phyloP scores from a whole-genome alignment of 2,329 filamentous ascomycete genomes.

The Tricladium varicosporioides region DNA sequence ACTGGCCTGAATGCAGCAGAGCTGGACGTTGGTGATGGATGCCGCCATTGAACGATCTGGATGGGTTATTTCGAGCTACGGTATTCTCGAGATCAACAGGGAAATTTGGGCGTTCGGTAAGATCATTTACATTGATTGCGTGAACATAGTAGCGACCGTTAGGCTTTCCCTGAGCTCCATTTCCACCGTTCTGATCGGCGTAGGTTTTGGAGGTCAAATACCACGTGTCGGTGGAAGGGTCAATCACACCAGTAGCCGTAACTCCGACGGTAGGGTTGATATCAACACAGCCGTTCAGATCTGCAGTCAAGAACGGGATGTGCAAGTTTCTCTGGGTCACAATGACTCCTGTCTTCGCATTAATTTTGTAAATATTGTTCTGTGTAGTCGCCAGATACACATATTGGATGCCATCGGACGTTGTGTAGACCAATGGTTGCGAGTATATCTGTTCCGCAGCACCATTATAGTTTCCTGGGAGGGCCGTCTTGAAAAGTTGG shows the following conservation, averaged over 20 bases:
- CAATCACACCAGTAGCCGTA: slow-evolving; percentile 50
- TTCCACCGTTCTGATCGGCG: slow-evolving; percentile 35
- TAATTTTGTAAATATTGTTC: slow-evolving; percentile 56
- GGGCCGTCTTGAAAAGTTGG: slow-evolving; percentile 49
- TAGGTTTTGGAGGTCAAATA: slow-evolving; percentile 52
- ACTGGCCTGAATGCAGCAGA: slow-evolving; percentile 45
- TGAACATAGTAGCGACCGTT: slow-evolving; percentile 46
- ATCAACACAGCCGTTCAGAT: slow-evolving; percentile 46
- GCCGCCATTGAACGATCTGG: slow-evolving; percentile 44
- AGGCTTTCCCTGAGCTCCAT: slow-evolving; percentile 38
- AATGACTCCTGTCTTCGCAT: slow-evolving; percentile 53
- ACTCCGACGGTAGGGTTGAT: slow-evolving; percentile 47
- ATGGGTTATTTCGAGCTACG: slow-evolving; percentile 44
- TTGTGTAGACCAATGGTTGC: slow-evolving; percentile 52
- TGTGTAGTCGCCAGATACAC: slow-evolving; percentile 56
- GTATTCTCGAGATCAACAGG: slow-evolving; percentile 43
- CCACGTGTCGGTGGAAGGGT: slow-evolving; percentile 47
- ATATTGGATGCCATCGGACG: slow-evolving; percentile 46
- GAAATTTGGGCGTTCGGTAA: slow-evolving; percentile 41
- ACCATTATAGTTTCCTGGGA: slow-evolving; percentile 52
- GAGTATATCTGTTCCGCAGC: slow-evolving; percentile 51
- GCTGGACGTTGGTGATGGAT: slow-evolving; percentile 47
- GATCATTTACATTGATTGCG: slow-evolving; percentile 44
- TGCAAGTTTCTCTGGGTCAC: slow-evolving; percentile 46
- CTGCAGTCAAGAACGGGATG: slow-evolving; percentile 46